These are phyloP conservation scores for Calamus simplicifolius DNA, from an alignment of 176 grass and related monocot species.

Conservation along the genomic window DNA sequence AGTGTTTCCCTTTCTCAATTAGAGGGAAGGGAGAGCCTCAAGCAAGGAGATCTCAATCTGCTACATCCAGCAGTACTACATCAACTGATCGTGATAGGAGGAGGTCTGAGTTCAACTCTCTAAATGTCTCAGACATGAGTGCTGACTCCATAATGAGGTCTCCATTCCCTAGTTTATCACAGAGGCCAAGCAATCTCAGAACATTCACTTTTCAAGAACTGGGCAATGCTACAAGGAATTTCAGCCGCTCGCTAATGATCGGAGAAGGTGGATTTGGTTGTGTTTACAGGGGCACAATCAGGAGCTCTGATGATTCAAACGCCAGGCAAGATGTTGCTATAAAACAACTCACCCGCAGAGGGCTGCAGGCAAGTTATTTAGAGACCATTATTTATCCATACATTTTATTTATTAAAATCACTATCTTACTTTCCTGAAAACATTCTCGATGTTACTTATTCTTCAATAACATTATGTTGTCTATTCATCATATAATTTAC, in stretches of 20 bases:
- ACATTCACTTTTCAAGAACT: slow-evolving; percentile 9
- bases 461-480: too few relatives aligned
- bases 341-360: slow-evolving; percentile 68
- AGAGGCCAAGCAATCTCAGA: slow-evolving; percentile 4
- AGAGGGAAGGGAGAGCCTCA: slow-evolving; percentile 35
- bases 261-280: slow-evolving; percentile 19
- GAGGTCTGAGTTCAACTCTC: slow-evolving; percentile 44
- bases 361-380: slow-evolving; percentile 38
- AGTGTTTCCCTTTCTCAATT: slow-evolving; percentile 50
- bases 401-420: background rate
- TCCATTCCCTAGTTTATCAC: slow-evolving; percentile 1
- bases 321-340: slow-evolving; percentile 28
- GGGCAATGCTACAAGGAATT: slow-evolving; percentile 4
- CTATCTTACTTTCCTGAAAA: too few relatives aligned
- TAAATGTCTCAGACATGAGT: slow-evolving; percentile 19
- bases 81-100: slow-evolving; percentile 55
- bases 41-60: slow-evolving; percentile 26
- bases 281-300: slow-evolving; percentile 9
- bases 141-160: background rate
- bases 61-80: slow-evolving; percentile 49
- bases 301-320: slow-evolving; percentile 1
- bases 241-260: slow-evolving; percentile 1
- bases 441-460: too few relatives aligned
- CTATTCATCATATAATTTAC: too few relatives aligned
- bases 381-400: background rate